Conservation (phyloP, 768 basidiomycete species). For the Suillus decipiens region DNA sequence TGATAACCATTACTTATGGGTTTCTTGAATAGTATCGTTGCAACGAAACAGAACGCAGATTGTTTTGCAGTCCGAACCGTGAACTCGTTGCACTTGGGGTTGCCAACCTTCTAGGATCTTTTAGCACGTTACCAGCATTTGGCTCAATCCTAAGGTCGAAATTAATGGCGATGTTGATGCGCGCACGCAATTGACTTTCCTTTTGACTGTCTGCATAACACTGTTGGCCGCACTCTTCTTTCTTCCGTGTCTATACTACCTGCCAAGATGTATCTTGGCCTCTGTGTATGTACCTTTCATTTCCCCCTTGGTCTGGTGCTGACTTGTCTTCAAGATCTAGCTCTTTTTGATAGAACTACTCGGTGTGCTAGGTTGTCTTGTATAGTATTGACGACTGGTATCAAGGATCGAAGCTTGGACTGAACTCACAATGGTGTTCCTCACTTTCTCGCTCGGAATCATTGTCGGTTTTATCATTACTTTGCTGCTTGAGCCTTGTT, state of each 20-base stretch:
- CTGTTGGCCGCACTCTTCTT: constrained; percentile 89
- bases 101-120: constrained; percentile 75
- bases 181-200: constrained; percentile 84
- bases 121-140: constrained; percentile 89
- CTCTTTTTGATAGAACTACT: constrained; percentile 85
- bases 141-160: constrained; percentile 90
- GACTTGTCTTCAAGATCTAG: constrained; percentile 57
- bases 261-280: constrained; percentile 91
- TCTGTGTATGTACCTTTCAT: constrained; percentile 60
- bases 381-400: constrained; percentile 5
- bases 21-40: constrained; percentile 92
- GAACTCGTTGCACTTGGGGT: constrained; percentile 91
- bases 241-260: constrained; percentile 78
- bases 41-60: constrained; percentile 89
- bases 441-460: constrained; percentile 89
- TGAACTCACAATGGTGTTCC: constrained; percentile 81
- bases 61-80: constrained; percentile 88
- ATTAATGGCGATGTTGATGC: constrained; percentile 90
- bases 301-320: constrained; percentile 12
- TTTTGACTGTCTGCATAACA: constrained; percentile 75
- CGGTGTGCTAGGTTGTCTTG: constrained; percentile 41
- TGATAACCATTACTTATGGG: constrained; percentile 76
- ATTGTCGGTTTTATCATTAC: constrained; percentile 85
- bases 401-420: constrained; percentile 88
- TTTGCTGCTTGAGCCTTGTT: constrained; percentile 64